These are phyloP conservation scores for Narthecium ossifragum DNA, from an alignment of 106 monocot species.

Conservation along the genomic window DNA sequence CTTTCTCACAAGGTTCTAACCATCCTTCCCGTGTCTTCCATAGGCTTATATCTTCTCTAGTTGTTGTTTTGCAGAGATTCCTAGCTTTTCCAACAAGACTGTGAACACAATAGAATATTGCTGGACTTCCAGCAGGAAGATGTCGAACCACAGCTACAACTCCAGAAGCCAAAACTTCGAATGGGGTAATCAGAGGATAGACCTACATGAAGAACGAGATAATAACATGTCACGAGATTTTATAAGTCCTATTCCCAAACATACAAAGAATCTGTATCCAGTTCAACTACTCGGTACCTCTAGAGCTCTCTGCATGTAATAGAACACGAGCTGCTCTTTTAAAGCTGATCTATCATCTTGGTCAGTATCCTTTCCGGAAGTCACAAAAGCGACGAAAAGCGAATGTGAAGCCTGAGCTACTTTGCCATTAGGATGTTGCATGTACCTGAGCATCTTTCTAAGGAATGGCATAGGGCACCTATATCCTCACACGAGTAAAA, in stretches of 20 bases:
- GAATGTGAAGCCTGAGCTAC: conserved; percentile 91
- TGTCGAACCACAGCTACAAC: conserved; percentile 73
- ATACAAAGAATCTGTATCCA: no score
- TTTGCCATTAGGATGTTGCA: conserved; percentile 84
- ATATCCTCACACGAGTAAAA: no score
- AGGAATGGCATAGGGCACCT: no score
- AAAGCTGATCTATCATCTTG: conserved; percentile 39
- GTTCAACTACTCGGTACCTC: no score
- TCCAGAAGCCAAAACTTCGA: conserved; percentile 91
- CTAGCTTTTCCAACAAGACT: conserved; percentile 56
- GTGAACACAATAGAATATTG: conserved; percentile 71
- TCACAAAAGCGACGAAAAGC: conserved; percentile 74
- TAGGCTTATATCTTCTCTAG: conserved; percentile 30
- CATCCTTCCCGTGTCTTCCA: conserved; percentile 82
- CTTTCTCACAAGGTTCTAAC: conserved; percentile 65
- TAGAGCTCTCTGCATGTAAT: conserved; percentile 77
- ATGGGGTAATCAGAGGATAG: conserved; percentile 73
- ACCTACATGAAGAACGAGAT: conserved; percentile 26
- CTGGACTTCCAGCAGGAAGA: conserved; percentile 92
- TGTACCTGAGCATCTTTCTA: conserved; percentile 65
- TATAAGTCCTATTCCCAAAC: no score
- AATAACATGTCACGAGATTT: conserved; percentile 5
- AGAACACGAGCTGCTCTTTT: conserved; percentile 83
- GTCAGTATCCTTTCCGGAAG: conserved; percentile 62
- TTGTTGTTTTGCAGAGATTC: conserved; percentile 34